These are phyloP conservation scores for Hypomyces perniciosus DNA, from an alignment of 2,329 filamentous ascomycete species.

Conservation along the genomic window DNA sequence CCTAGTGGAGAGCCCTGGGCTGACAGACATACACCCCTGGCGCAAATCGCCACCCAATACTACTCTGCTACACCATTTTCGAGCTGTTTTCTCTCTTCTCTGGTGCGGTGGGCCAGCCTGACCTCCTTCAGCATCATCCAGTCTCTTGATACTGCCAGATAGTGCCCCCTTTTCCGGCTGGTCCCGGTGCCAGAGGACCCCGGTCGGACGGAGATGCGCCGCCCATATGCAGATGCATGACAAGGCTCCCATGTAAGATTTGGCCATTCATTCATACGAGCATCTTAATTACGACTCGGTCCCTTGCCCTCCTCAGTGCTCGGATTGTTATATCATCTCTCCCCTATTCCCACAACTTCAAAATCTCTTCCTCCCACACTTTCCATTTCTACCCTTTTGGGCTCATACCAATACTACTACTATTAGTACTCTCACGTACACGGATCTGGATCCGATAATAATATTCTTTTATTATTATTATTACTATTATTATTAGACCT, in stretches of 20 bases:
- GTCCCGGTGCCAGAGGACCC: conserved; percentile 12
- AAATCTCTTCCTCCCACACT: background rate
- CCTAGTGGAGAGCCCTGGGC: too few relatives aligned
- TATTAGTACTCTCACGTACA: background rate
- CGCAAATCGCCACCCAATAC: too few relatives aligned
- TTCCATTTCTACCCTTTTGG: background rate
- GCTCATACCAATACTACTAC: background rate
- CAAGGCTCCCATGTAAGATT: background rate
- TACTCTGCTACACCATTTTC: background rate
- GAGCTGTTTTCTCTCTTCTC: background rate
- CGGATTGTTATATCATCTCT: conserved; percentile 4
- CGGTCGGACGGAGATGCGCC: background rate
- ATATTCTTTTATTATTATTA: background rate
- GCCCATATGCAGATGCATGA: background rate
- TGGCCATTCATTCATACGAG: background rate
- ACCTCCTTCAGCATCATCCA: conserved; percentile 10
- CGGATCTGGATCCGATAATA: conserved; percentile 11
- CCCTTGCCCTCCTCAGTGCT: background rate
- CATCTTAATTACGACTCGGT: conserved; percentile 6
- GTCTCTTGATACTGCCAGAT: background rate
- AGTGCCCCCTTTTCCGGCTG: conserved; percentile 10
- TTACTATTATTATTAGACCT: background rate
- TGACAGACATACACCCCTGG: too few relatives aligned
- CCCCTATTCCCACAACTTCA: conserved; percentile 4
- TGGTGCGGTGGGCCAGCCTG: conserved; percentile 9